Evolutionary conservation across 1,284 basidiomycete genomes (phyloP).

Genomic region (Amylostereum areolatum): DNA sequence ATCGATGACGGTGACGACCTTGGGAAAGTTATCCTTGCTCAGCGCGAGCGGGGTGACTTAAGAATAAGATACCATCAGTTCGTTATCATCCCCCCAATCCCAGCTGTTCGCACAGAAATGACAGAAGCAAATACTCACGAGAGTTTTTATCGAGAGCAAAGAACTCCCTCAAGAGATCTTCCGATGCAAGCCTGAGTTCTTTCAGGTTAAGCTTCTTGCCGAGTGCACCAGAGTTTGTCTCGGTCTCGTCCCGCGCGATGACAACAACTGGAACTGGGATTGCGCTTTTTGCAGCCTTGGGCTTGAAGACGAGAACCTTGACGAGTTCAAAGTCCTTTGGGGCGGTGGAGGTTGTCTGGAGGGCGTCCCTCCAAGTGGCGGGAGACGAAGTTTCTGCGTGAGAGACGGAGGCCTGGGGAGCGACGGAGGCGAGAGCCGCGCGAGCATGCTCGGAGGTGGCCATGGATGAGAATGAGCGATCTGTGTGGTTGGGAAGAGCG

Average conservation of each 20-base stretch:
- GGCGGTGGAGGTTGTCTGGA: slow-evolving; percentile 40
- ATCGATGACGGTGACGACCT: slow-evolving; percentile 75
- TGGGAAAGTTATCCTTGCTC: slow-evolving; percentile 66
- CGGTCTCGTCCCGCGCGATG: slow-evolving; percentile 79
- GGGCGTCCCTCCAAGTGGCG: slow-evolving; percentile 60
- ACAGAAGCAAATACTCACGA: slow-evolving; percentile 41
- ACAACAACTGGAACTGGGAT: slow-evolving; percentile 83
- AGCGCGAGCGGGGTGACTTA: slow-evolving; percentile 80
- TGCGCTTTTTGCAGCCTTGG: slow-evolving; percentile 86
- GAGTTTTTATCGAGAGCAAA: slow-evolving; percentile 85
- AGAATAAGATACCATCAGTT: neutral
- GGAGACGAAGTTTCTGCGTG: slow-evolving; percentile 60
- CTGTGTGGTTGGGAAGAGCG: neutral
- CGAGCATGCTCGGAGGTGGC: slow-evolving; percentile 23
- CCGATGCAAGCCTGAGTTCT: slow-evolving; percentile 83
- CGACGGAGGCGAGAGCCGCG: slow-evolving; percentile 46
- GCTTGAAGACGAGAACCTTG: slow-evolving; percentile 87
- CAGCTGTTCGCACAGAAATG: neutral
- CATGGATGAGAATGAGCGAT: slow-evolving; percentile 18
- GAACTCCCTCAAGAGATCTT: slow-evolving; percentile 85
- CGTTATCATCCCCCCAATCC: too few relatives aligned
- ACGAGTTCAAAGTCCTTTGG: slow-evolving; percentile 64
- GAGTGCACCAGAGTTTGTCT: slow-evolving; percentile 71
- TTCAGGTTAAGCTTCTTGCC: slow-evolving; percentile 85
- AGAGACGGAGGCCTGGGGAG: slow-evolving; percentile 40